Evolutionary conservation across 495 filamentous ascomycete genomes (phyloP), one percentile per base, ranked within the genome.

Genomic region (Niebla homalea): DNA sequence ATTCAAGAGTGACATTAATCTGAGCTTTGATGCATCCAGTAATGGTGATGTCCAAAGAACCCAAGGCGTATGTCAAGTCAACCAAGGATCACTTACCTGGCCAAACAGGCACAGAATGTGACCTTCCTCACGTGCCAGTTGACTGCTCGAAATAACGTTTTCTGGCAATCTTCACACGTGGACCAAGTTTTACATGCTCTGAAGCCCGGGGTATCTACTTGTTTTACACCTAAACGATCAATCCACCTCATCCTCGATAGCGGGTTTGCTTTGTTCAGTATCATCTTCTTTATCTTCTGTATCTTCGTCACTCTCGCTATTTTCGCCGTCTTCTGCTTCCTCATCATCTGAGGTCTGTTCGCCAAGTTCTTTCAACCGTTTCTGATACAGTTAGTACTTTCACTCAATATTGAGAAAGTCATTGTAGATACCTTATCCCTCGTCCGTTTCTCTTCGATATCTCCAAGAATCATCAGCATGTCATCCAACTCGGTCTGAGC

Each of bases 401-500:
- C 41, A 46, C 6, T 21, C 38, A 7, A 41, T 8, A 3, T 44
- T 12, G 12, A 40, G 45, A 39, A 22, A 11, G 15, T 19, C 23
- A 29, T 11, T 23, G 52, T 47, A 69, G 72, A 59, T 70, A 87
- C 85, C 78, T 89, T 92, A 59, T 92, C 88, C 50, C 78, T 78
- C 10, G 74, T 70, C 51, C 82, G 71, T 71, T 90, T 93, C 44
- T 89, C 83, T 63, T 94, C 87, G n/a, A 92, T 57, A 58, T 94
- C 87, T n/a, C 77, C 83, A 63, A 94, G 84, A 29, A 94, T 80
- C 70, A 92, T 84, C 36, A 94, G 67, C 57, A 94, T 69, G 64
- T 94, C 87, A 56, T 94, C 87, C 26, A 89, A 66, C 60, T 92
- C 87, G 15, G 70, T 66, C 58, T 90, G 85, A 20, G 73, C 73